Evolutionary conservation across 2,329 filamentous ascomycete genomes (phyloP), one percentile per base, ranked within the genome.

Genomic region (Ceratocystis huliohia): DNA sequence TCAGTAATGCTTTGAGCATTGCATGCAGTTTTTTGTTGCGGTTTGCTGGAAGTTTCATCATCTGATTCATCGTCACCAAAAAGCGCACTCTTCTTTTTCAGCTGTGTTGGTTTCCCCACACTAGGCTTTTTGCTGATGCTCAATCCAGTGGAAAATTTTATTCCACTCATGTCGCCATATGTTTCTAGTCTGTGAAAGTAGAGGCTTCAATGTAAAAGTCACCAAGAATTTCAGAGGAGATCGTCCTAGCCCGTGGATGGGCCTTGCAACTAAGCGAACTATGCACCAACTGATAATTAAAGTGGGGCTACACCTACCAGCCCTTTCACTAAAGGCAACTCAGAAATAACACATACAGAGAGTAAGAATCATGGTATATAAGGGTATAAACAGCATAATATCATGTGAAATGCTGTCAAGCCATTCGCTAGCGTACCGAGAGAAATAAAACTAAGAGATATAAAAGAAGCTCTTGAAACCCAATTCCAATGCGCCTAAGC

Each of bases 41-140:
- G 74, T 46, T 74, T 73, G 20, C 71, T 70, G 5, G 73, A 53
- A 15, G 72, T 70, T 59, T 82, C 81, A 65, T 83, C 78, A 68
- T 85, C 84, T 1, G 80, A 82, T 70, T 82, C 81, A 68, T 80
- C 80, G 69, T 81, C 82, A 69, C 82, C 83, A 70, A 88, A 85
- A 69, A 84, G 79, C 1, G 80, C 76, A 72, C 81, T 85, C 70
- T 79, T 76, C 70, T 79, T 83, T 70, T 79, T 82, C 1, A 76
- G 73, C 2, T 79, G 79, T 37, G 76, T 75, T 3, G 80, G 75
- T 71, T 83, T 84, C 1, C 78, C 75, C 68, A 75, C 74, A 65
- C 75, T 76, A 1, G 79, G 73, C 74, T 87, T 88, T 72, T 84
- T 86, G 63, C 80, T 75, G 57, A 84, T 70, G 71, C 82, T 88